phyloP scores from a whole-genome alignment of 2,329 filamentous ascomycete species.

The Nannizziopsis barbatae region DNA sequence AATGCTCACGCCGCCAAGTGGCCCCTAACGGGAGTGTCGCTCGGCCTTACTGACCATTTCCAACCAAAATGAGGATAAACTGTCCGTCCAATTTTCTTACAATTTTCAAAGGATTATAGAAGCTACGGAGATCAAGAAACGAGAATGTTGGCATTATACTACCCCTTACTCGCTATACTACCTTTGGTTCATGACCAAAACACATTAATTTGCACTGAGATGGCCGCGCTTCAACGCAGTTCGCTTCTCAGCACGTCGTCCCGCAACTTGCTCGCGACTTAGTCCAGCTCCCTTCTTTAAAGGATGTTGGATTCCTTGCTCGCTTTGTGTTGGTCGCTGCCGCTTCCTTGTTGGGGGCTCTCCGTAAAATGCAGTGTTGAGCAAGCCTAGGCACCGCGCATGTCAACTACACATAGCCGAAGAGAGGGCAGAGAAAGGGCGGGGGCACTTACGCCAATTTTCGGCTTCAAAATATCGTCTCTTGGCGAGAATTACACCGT shows the following conservation, averaged over 20 bases:
- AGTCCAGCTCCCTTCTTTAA: slow-evolving; percentile 7
- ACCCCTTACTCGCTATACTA: not conserved
- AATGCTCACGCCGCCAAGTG: too few relatives aligned
- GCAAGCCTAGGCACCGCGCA: too few relatives aligned
- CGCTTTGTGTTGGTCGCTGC: slow-evolving; percentile 1
- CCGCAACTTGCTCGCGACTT: not conserved
- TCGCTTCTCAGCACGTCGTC: not conserved
- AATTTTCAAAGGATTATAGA: too few relatives aligned
- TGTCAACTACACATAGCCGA: too few relatives aligned
- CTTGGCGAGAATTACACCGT: too few relatives aligned
- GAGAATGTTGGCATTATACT: not conserved
- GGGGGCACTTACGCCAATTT: not conserved
- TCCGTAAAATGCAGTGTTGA: slow-evolving; percentile 9
- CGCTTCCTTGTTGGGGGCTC: slow-evolving; percentile 4
- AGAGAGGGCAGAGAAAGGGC: too few relatives aligned
- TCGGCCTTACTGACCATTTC: too few relatives aligned
- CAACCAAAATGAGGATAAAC: too few relatives aligned
- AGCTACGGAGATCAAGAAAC: too few relatives aligned
- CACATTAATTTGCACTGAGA: not conserved
- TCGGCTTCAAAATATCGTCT: not conserved
- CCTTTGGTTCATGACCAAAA: not conserved
- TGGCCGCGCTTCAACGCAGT: not conserved
- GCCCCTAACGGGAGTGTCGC: too few relatives aligned
- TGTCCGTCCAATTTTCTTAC: too few relatives aligned
- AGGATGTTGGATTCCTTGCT: slow-evolving; percentile 6